A percentile compares a stretch with the other conserved stretches of the same genome.
These are phyloP conservation scores for Yamadazyma akitaensis DNA, from an alignment of 805 yeast genomes.

Conservation along the genomic window DNA sequence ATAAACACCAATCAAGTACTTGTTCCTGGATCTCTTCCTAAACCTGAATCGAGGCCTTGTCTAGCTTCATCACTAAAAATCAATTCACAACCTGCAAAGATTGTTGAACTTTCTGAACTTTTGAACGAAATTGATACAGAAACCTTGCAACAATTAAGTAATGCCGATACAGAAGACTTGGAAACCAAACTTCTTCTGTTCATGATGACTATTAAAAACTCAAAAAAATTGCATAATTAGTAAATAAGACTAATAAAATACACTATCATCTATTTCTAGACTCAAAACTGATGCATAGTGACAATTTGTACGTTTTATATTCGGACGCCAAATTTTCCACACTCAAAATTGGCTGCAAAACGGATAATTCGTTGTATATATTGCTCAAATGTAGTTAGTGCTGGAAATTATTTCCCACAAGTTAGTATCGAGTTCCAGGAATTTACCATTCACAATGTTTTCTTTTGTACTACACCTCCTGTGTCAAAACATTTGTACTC, in stretches of 20 bases:
- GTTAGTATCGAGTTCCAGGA: too few species aligned
- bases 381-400: too few species aligned
- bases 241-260: background rate
- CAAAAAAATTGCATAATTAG: slow-evolving; percentile 1
- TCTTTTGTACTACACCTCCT: background rate
- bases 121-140: background rate
- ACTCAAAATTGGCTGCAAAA: too few species aligned
- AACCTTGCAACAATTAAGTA: background rate
- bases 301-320: too few species aligned
- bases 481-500: background rate
- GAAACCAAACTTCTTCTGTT: slow-evolving; percentile 33
- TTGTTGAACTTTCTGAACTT: background rate
- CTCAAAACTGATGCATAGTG: too few species aligned
- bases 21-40: background rate
- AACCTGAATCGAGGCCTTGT: background rate
- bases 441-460: background rate
- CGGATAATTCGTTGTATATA: too few species aligned
- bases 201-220: slow-evolving; percentile 20
- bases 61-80: background rate
- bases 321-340: too few species aligned
- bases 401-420: too few species aligned
- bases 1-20: background rate
- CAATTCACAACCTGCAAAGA: background rate
- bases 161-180: slow-evolving; percentile 14
- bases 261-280: background rate